These are phyloP conservation scores for Cymodocea nodosa DNA, from an alignment of 116 monocot species.

Conservation along the genomic window DNA sequence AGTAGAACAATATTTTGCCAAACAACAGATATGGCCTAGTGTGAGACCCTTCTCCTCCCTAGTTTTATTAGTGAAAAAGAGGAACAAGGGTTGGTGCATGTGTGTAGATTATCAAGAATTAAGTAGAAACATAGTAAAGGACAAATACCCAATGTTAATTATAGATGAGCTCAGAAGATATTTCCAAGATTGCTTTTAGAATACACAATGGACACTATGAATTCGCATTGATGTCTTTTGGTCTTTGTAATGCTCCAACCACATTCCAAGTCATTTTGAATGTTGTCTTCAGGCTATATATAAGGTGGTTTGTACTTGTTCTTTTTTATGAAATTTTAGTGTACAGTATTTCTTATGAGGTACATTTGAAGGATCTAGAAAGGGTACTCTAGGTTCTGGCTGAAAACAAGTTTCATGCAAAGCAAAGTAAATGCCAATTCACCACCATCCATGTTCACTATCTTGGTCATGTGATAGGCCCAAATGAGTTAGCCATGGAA, in stretches of 20 bases:
- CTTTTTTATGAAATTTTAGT: slow-evolving; percentile 1
- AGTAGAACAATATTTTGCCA: too few relatives aligned
- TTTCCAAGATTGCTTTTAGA: too few relatives aligned
- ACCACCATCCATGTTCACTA: background rate
- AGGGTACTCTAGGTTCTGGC: background rate
- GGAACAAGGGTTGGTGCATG: too few relatives aligned
- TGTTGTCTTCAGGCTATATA: background rate
- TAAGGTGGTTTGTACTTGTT: background rate
- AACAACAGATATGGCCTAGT: too few relatives aligned
- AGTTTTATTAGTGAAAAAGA: too few relatives aligned
- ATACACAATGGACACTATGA: background rate
- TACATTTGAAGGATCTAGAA: background rate
- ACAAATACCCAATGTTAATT: too few relatives aligned
- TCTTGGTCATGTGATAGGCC: background rate
- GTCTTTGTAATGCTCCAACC: background rate
- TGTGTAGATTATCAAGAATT: too few relatives aligned
- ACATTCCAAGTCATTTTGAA: background rate
- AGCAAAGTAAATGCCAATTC: background rate
- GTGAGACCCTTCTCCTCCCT: too few relatives aligned
- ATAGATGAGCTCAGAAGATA: too few relatives aligned
- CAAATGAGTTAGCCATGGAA: background rate
- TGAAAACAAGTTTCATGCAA: background rate
- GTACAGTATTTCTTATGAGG: background rate
- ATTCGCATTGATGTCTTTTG: background rate
- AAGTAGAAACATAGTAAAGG: too few relatives aligned